Percentiles rank a stretch among this genome's conserved stretches.
phyloP scores from a whole-genome alignment of 2,329 filamentous ascomycete species.

The Aureobasidium sp. region DNA sequence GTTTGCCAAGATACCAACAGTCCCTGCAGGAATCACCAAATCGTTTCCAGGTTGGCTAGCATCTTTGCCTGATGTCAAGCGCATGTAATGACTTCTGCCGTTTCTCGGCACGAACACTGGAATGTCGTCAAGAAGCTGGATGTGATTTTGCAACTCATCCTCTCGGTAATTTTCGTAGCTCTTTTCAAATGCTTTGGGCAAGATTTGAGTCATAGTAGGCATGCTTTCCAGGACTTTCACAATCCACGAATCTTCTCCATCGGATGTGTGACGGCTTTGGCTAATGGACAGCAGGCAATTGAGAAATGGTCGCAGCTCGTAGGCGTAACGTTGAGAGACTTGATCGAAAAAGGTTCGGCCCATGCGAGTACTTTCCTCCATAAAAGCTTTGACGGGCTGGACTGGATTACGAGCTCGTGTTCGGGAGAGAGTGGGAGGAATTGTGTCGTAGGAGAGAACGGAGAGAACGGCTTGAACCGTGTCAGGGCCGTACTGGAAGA shows the following conservation, averaged over 20 bases:
- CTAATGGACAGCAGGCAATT: slow-evolving; percentile 62
- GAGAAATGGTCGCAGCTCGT: slow-evolving; percentile 74
- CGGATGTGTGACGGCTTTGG: slow-evolving; percentile 35
- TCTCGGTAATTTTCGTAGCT: slow-evolving; percentile 74
- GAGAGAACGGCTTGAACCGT: slow-evolving; percentile 60
- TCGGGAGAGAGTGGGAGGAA: slow-evolving; percentile 11
- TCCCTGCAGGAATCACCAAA: slow-evolving; percentile 60
- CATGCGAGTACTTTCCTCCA: slow-evolving; percentile 14
- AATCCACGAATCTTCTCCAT: slow-evolving; percentile 41
- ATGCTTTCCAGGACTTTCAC: slow-evolving; percentile 61
- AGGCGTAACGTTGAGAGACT: slow-evolving; percentile 72
- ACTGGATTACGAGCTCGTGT: slow-evolving; percentile 9
- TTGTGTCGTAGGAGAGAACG: slow-evolving; percentile 42
- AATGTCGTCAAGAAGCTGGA: slow-evolving; percentile 59
- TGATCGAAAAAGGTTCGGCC: slow-evolving; percentile 50
- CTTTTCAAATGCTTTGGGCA: slow-evolving; percentile 61
- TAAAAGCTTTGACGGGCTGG: slow-evolving; percentile 16
- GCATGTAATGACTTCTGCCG: slow-evolving; percentile 1
- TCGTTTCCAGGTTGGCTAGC: slow-evolving; percentile 28
- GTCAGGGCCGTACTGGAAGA: slow-evolving; percentile 66
- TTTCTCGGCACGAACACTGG: slow-evolving; percentile 52
- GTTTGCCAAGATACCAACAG: slow-evolving; percentile 64
- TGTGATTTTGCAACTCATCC: slow-evolving; percentile 76
- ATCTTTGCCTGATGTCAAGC: slow-evolving; percentile 2
- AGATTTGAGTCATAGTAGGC: slow-evolving; percentile 66